These are phyloP conservation scores for Geranium rotundifolium DNA, from an alignment of 345 rosid species.

Conservation along the genomic window DNA sequence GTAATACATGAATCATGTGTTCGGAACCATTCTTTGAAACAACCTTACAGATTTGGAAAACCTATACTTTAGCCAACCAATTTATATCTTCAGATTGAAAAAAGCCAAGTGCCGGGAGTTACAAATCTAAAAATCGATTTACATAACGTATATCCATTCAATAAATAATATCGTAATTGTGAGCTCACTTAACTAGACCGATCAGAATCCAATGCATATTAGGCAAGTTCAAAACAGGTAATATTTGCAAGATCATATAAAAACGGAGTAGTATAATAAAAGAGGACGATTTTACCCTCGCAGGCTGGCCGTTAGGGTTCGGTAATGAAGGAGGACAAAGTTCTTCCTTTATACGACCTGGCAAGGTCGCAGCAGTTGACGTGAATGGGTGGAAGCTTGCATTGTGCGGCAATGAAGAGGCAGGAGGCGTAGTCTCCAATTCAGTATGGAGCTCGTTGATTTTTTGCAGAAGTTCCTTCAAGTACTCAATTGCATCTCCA, in stretches of 20 bases:
- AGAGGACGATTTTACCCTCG: constrained; percentile 39
- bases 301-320: constrained; percentile 71
- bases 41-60: too few species aligned
- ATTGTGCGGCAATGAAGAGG: constrained; percentile 44
- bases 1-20: too few species aligned
- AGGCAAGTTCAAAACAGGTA: not conserved
- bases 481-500: constrained; percentile 91
- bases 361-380: constrained; percentile 66
- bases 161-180: too few species aligned
- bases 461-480: constrained; percentile 88
- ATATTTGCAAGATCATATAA: too few species aligned
- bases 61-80: too few species aligned
- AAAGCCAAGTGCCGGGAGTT: too few species aligned
- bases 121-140: too few species aligned
- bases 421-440: constrained; percentile 64
- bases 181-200: too few species aligned
- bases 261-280: not conserved
- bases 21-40: too few species aligned
- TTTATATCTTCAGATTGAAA: too few species aligned
- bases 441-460: constrained; percentile 87
- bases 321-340: constrained; percentile 54
- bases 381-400: constrained; percentile 74
- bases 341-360: constrained; percentile 70
- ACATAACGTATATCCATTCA: too few species aligned
- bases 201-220: too few species aligned